Evolutionary conservation across 2,329 filamentous ascomycete species (phyloP).

Genomic region (Neophaeococcomyces mojaviensis): DNA sequence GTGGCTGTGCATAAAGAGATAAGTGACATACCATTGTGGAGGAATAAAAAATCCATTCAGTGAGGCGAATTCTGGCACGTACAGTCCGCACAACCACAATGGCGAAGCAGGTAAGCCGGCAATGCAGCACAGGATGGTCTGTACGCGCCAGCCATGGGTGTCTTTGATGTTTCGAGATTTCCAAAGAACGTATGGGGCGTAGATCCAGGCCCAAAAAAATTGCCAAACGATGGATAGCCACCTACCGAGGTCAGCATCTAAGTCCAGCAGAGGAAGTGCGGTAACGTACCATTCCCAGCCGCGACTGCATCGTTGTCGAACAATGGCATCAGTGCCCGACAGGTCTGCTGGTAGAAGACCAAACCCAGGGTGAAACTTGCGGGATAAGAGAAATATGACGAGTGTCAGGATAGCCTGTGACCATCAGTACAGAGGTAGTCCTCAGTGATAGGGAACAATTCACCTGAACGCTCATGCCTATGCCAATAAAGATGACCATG

Average conservation of each 20-base stretch:
- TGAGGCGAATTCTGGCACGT: conserved; percentile 42
- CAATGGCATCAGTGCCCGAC: conserved; percentile 46
- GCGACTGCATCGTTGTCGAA: conserved; percentile 35
- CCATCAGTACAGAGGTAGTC: neutral
- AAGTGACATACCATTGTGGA: conserved; percentile 50
- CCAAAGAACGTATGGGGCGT: conserved; percentile 53
- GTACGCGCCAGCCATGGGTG: conserved; percentile 54
- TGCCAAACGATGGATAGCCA: conserved; percentile 42
- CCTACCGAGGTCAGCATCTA: conserved; percentile 26
- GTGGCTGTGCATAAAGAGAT: neutral
- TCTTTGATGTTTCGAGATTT: conserved; percentile 51
- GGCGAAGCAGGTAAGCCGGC: conserved; percentile 51
- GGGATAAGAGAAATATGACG: conserved; percentile 55
- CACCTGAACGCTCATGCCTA: conserved; percentile 50
- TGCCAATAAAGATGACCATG: conserved; percentile 31
- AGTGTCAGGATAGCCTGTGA: conserved; percentile 29
- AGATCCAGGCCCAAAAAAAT: conserved; percentile 55
- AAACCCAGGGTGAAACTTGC: conserved; percentile 52
- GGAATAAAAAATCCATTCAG: conserved; percentile 49
- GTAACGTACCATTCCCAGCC: conserved; percentile 57
- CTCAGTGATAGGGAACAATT: conserved; percentile 12
- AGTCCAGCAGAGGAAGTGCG: neutral
- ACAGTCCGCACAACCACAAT: conserved; percentile 51
- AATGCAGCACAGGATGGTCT: conserved; percentile 44
- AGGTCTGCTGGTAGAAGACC: conserved; percentile 16